phyloP scores from a whole-genome alignment of 805 yeast genomes.

The Brettanomyces anomalus region DNA sequence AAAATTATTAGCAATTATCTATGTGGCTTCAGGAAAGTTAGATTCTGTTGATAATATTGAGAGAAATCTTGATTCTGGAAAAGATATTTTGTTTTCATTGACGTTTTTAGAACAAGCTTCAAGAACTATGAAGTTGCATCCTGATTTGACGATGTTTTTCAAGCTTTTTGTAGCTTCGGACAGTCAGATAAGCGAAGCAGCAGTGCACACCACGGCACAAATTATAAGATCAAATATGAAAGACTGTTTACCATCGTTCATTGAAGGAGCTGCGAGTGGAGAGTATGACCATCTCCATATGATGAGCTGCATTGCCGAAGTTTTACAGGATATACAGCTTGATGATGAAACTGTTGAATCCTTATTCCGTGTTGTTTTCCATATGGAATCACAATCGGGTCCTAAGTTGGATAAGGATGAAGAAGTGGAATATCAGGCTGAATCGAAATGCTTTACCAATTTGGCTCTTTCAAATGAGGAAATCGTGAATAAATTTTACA shows the following conservation, averaged over 20 bases:
- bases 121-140: conserved; percentile 24
- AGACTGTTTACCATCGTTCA: conserved; percentile 29
- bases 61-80: conserved; percentile 11
- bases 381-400: conserved; percentile 2
- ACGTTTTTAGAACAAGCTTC: conserved; percentile 44
- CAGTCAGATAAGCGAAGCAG: conserved; percentile 33
- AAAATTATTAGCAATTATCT: conserved; percentile 24
- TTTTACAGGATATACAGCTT: conserved; percentile 4
- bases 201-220: conserved; percentile 47
- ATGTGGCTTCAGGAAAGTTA: conserved; percentile 25
- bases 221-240: conserved; percentile 32
- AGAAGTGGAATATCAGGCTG: conserved; percentile 18
- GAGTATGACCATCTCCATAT: background rate
- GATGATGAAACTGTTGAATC: background rate
- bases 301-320: conserved; percentile 8
- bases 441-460: conserved; percentile 11
- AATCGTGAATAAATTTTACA: conserved; percentile 9
- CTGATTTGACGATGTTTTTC: conserved; percentile 29
- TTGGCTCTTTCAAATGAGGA: conserved; percentile 11
- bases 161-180: conserved; percentile 19
- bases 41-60: conserved; percentile 19
- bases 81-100: conserved; percentile 20
- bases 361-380: conserved; percentile 7
- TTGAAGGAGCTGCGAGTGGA: conserved; percentile 12
- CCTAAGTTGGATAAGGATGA: conserved; percentile 6